Evolutionary conservation across 1,139 yeast genomes (phyloP).

Genomic region (Eremothecium gossypii): DNA sequence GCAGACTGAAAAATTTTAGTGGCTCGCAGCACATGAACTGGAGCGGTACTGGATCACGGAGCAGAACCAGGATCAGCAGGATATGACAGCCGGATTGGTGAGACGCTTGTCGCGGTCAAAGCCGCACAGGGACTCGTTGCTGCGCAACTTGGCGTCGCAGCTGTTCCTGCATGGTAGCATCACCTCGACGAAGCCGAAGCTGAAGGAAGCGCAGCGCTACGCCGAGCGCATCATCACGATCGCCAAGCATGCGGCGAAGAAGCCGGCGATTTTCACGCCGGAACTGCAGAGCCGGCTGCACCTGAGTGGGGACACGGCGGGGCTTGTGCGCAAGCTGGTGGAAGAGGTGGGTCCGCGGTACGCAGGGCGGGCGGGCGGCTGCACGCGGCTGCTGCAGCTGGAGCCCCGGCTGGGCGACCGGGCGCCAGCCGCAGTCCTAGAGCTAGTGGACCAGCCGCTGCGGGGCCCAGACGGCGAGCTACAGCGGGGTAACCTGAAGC

Average conservation of each 20-base stretch:
- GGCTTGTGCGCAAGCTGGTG: conserved; percentile 44
- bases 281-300: conserved; percentile 23
- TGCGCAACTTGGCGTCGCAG: conserved; percentile 58
- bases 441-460: conserved; percentile 65
- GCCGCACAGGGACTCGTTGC: conserved; percentile 44
- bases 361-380: conserved; percentile 60
- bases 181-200: conserved; percentile 63
- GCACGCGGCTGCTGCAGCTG: conserved; percentile 72
- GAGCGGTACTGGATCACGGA: background rate
- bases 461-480: conserved; percentile 14
- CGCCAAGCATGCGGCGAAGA: conserved; percentile 30
- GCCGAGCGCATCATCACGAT: conserved; percentile 49
- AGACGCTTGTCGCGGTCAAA: conserved; percentile 32
- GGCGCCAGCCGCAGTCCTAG: conserved; percentile 85
- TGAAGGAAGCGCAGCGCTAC: conserved; percentile 51
- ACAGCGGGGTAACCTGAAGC: conserved; percentile 26
- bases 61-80: background rate
- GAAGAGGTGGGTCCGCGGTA: conserved; percentile 59
- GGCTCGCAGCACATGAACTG: background rate
- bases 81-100: conserved; percentile 27
- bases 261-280: conserved; percentile 12
- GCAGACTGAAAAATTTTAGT: no score
- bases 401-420: conserved; percentile 87
- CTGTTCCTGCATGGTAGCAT: conserved; percentile 59
- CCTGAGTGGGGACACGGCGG: conserved; percentile 25